A percentile compares a stretch with the other conserved stretches of the same genome.
Evolutionary conservation across 1,284 basidiomycete species (phyloP).

Genomic region (Trichosporon asahii): DNA sequence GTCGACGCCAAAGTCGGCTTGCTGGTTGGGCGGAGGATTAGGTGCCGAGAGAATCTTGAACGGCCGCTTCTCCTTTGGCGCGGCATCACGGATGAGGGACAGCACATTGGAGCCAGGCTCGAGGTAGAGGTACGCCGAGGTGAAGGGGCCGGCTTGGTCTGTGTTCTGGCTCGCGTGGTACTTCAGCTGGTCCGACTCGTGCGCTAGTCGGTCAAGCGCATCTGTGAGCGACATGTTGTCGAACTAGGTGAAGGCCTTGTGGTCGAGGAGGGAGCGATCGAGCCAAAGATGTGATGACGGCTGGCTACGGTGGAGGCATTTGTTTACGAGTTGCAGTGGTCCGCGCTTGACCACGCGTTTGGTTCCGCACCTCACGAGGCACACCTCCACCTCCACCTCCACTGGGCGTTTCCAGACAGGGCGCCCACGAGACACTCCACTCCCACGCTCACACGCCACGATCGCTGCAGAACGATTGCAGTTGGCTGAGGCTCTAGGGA

Average conservation of each 20-base stretch:
- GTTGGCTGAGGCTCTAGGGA: neutral
- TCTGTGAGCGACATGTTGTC: slow-evolving; percentile 43
- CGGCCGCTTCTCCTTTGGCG: slow-evolving; percentile 38
- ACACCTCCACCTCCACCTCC: slow-evolving; percentile 6
- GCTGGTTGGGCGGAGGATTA: neutral
- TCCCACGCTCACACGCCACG: neutral
- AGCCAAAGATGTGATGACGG: neutral
- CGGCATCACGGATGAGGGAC: slow-evolving; percentile 45
- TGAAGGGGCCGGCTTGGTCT: slow-evolving; percentile 39
- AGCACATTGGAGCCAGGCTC: slow-evolving; percentile 26
- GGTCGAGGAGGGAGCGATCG: neutral
- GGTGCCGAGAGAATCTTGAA: slow-evolving; percentile 37
- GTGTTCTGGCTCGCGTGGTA: slow-evolving; percentile 34
- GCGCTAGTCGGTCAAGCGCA: slow-evolving; percentile 35
- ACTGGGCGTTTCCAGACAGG: neutral
- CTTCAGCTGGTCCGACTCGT: slow-evolving; percentile 39
- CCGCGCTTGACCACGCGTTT: neutral
- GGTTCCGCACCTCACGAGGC: slow-evolving; percentile 6
- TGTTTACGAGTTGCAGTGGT: slow-evolving; percentile 21
- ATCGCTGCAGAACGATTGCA: neutral
- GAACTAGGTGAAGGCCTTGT: neutral
- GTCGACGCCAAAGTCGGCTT: neutral
- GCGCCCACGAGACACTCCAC: neutral
- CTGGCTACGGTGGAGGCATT: slow-evolving; percentile 7
- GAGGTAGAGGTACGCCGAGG: slow-evolving; percentile 38